Evolutionary conservation across 768 basidiomycete genomes (phyloP).

Genomic region (Rhodotorula graminis): DNA sequence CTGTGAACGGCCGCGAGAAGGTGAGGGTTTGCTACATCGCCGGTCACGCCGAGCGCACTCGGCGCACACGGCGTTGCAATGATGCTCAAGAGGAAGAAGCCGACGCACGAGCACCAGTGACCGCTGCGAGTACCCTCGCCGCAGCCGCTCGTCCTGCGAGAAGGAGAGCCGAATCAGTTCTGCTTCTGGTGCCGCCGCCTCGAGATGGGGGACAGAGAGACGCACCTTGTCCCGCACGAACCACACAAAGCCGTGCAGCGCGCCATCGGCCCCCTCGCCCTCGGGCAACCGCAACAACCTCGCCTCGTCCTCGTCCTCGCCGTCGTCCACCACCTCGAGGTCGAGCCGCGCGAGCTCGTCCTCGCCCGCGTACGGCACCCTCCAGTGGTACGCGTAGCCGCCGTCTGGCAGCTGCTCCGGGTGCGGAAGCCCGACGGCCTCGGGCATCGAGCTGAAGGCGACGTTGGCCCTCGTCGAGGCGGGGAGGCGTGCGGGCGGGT

Average conservation of each 20-base stretch:
- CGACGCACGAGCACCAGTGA: slow-evolving; percentile 62
- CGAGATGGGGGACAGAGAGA: background rate
- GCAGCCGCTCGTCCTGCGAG: slow-evolving; percentile 59
- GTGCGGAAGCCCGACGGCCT: slow-evolving; percentile 20
- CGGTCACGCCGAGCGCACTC: no score
- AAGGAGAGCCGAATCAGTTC: background rate
- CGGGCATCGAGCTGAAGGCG: slow-evolving; percentile 35
- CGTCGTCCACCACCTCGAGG: background rate
- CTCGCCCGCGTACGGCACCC: slow-evolving; percentile 24
- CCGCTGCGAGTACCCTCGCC: slow-evolving; percentile 69
- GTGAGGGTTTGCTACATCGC: no score
- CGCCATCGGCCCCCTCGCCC: background rate
- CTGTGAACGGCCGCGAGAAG: no score
- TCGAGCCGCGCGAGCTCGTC: background rate
- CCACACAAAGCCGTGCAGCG: slow-evolving; percentile 31
- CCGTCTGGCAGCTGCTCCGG: background rate
- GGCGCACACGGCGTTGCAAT: slow-evolving; percentile 48
- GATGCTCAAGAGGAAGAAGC: slow-evolving; percentile 44
- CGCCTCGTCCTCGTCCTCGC: background rate
- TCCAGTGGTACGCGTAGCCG: slow-evolving; percentile 26
- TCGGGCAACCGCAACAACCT: background rate
- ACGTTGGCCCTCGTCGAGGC: slow-evolving; percentile 8
- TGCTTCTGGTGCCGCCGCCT: no score
- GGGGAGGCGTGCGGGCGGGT: slow-evolving; percentile 14
- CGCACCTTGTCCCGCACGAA: slow-evolving; percentile 32